Evolutionary conservation across 2,329 filamentous ascomycete species (phyloP).

Genomic region (Phoma sp.): DNA sequence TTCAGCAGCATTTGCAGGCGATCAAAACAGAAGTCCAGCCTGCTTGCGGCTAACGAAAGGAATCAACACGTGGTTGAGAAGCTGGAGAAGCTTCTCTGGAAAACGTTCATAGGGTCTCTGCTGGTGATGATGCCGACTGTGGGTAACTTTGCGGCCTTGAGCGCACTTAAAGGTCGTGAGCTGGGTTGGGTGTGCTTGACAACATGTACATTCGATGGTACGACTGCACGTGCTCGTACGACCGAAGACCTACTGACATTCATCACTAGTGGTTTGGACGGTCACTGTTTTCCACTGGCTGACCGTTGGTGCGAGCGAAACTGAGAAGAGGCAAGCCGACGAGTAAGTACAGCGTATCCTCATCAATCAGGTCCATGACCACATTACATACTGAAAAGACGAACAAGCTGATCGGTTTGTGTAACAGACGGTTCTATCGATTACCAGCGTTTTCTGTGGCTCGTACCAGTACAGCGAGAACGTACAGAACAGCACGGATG

Average conservation of each 20-base stretch:
- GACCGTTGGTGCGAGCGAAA: conserved; percentile 36
- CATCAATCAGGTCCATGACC: too few species aligned
- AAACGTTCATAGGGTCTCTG: conserved; percentile 42
- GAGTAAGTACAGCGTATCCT: too few species aligned
- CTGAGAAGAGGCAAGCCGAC: conserved; percentile 14
- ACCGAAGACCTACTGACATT: not conserved
- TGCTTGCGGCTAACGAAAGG: conserved; percentile 14
- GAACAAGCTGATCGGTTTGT: too few species aligned
- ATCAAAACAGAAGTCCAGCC: not conserved
- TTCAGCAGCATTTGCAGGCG: conserved; percentile 22
- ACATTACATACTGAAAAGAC: too few species aligned
- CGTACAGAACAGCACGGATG: not conserved
- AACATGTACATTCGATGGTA: conserved; percentile 52
- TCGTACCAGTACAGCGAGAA: not conserved
- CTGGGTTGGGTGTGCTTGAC: conserved; percentile 52
- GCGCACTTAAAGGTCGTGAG: conserved; percentile 42
- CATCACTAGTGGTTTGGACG: conserved; percentile 43
- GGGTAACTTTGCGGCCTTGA: conserved; percentile 47
- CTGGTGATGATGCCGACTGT: conserved; percentile 51
- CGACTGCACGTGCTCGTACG: not conserved
- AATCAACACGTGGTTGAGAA: conserved; percentile 29
- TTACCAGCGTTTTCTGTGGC: too few species aligned
- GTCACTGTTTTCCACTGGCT: conserved; percentile 47
- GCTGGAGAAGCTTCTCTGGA: conserved; percentile 39
- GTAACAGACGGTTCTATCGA: too few species aligned